Conservation (phyloP, 2,329 filamentous ascomycete species). For the Byssoonygena ceratinophila region DNA sequence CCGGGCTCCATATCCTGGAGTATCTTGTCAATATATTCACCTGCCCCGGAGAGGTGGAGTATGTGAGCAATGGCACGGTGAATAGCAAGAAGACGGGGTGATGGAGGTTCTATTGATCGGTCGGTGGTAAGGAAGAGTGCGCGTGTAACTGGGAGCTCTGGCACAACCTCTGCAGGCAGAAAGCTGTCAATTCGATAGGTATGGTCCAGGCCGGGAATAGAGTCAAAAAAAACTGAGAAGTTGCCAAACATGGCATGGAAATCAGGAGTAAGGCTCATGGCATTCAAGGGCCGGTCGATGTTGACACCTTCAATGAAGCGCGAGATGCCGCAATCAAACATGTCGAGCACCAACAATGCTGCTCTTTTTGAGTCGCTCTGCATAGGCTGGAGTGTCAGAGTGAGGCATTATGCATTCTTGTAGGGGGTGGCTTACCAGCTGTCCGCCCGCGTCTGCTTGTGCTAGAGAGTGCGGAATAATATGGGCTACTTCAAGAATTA, state of each 20-base stretch:
- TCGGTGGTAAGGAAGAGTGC: slow-evolving; percentile 17
- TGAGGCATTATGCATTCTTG: neutral
- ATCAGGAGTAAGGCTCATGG: slow-evolving; percentile 26
- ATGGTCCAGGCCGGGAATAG: slow-evolving; percentile 14
- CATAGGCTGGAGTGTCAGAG: neutral
- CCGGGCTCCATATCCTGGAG: neutral
- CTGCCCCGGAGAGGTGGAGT: slow-evolving; percentile 17
- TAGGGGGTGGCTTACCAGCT: neutral
- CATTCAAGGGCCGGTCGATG: slow-evolving; percentile 34
- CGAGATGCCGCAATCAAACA: slow-evolving; percentile 33
- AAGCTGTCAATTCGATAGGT: slow-evolving; percentile 24
- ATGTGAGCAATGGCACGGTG: slow-evolving; percentile 22
- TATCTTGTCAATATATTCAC: neutral
- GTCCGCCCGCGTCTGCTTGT: neutral
- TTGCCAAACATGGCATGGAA: slow-evolving; percentile 26
- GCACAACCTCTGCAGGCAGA: slow-evolving; percentile 11
- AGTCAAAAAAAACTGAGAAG: slow-evolving; percentile 12
- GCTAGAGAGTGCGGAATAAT: slow-evolving; percentile 18
- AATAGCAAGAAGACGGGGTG: slow-evolving; percentile 20
- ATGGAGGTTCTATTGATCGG: slow-evolving; percentile 26
- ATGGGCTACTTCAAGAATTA: slow-evolving; percentile 17
- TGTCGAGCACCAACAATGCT: slow-evolving; percentile 32
- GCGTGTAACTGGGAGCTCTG: slow-evolving; percentile 14
- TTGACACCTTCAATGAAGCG: slow-evolving; percentile 31
- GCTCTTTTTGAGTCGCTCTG: slow-evolving; percentile 23